Percentiles rank a stretch among this genome's conserved stretches.
Conservation (phyloP, 345 rosid species). For the Melaleuca alternifolia region DNA sequence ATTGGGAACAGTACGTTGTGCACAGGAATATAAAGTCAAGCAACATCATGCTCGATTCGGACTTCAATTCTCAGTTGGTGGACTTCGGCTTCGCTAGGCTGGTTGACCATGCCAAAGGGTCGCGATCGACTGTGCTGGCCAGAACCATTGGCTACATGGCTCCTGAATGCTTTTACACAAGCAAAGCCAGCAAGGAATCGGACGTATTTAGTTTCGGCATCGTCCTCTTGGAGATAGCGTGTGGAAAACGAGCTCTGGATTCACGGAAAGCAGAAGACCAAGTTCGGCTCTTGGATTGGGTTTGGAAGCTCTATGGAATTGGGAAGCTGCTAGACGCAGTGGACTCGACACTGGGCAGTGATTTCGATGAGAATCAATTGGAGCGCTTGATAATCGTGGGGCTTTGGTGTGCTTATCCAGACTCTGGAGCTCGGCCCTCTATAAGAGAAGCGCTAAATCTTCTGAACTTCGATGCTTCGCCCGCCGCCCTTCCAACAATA, state of each 20-base stretch:
- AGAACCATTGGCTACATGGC: neutral
- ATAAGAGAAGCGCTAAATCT: slow-evolving; percentile 4
- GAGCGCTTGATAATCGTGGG: slow-evolving; percentile 3
- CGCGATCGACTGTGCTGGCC: neutral
- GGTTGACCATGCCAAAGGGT: neutral
- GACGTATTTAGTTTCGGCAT: neutral
- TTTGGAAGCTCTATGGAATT: neutral
- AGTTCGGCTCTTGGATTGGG: neutral
- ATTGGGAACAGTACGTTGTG: neutral
- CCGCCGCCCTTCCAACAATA: neutral
- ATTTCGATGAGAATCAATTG: slow-evolving; percentile 1
- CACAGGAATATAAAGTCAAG: neutral
- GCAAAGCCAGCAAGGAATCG: neutral
- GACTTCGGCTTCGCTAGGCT: neutral
- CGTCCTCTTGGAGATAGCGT: neutral
- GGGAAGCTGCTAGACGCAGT: neutral
- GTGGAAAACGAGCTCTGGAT: neutral
- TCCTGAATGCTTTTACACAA: neutral
- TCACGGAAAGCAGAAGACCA: neutral
- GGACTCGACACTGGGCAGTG: neutral
- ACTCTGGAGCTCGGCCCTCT: neutral
- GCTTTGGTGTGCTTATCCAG: slow-evolving; percentile 9
- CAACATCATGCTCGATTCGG: neutral
- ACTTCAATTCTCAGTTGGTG: neutral
- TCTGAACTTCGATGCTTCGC: slow-evolving; percentile 1